Base-by-base conservation (phyloP, 495 filamentous ascomycete genomes). In the Neurospora pannonica region DNA sequence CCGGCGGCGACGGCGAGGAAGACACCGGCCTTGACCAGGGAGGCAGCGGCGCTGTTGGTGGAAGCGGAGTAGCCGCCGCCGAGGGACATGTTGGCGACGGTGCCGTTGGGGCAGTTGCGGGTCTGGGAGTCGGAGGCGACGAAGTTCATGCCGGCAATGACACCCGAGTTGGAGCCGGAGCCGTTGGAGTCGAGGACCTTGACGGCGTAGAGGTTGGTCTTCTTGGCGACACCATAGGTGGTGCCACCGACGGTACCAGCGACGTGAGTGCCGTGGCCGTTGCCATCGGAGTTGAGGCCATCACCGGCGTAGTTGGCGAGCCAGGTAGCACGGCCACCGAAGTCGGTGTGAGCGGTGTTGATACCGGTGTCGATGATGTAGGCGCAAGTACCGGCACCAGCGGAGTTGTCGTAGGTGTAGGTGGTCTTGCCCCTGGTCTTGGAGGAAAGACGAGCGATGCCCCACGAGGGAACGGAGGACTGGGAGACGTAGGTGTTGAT, bases 331-430 rank as follows among this genome's bases (percentile, higher is more conserved):
- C 83, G 83, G 72, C 83, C 82, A 39, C 70, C 70, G 31, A 75
- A 75, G 54, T 75, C 76, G 54, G 75, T 72, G 76, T 92, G 90
- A 15, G 76, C 69, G 31, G 80, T 86, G 76, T 86, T 84, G 79
- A 91, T 89, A 74, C 90, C 90, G 8, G 85, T 86, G 77, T 88
- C 90, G 73, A 92, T 84, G 70, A 92, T 83, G 73, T 91, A 92
- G 73, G 86, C 83, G 73, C 83, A 90, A 69, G 87, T 86, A 19
- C 89, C 90, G 28, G 80, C 62, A 37, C 90, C 90, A 70, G 88
- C 90, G 71, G 77, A 83, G 71, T 75, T 79, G 76, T 92, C 90
- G 79, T 91, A 92, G 76, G 86, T 78, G 82, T 92, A 92, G 79
- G 81, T 81, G 75, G 81, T 88, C 71, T 80, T 82, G 70, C 86